Evolutionary conservation across 208 protist genomes (phyloP).

Genomic region (Naegleria lovaniensis): DNA sequence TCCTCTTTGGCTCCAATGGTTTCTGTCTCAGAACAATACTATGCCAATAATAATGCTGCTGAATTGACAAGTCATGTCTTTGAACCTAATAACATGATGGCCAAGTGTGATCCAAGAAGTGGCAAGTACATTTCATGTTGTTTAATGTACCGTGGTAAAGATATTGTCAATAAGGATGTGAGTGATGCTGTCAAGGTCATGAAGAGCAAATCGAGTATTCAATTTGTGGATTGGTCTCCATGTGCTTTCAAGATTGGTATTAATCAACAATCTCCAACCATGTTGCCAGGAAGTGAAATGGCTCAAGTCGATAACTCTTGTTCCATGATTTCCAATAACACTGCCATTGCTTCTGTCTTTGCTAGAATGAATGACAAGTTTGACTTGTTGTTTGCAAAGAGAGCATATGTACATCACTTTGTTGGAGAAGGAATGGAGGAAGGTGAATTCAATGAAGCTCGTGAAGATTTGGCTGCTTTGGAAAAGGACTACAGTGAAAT

Average conservation of each 20-base stretch:
- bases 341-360: conserved; percentile 86
- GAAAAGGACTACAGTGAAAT: conserved; percentile 95
- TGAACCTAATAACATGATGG: conserved; percentile 84
- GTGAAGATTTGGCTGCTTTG: conserved; percentile 88
- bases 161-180: conserved; percentile 94
- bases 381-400: conserved; percentile 89
- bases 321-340: conserved; percentile 79
- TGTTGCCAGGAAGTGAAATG: conserved; percentile 86
- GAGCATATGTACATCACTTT: conserved; percentile 94
- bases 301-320: conserved; percentile 69
- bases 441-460: conserved; percentile 88
- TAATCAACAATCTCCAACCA: conserved; percentile 81
- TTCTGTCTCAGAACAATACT: conserved; percentile 67
- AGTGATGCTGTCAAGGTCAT: conserved; percentile 80
- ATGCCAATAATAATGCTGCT: conserved; percentile 82
- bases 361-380: conserved; percentile 86
- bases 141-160: conserved; percentile 89
- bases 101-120: conserved; percentile 85
- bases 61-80: conserved; percentile 89
- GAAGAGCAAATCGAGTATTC: conserved; percentile 87
- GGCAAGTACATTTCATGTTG: conserved; percentile 96
- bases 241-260: conserved; percentile 87
- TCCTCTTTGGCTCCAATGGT: conserved; percentile 85
- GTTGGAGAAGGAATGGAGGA: conserved; percentile 95
- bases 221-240: conserved; percentile 89